Base-by-base conservation (phyloP, 257 asterid genomes). In the Gardenia jasminoides region DNA sequence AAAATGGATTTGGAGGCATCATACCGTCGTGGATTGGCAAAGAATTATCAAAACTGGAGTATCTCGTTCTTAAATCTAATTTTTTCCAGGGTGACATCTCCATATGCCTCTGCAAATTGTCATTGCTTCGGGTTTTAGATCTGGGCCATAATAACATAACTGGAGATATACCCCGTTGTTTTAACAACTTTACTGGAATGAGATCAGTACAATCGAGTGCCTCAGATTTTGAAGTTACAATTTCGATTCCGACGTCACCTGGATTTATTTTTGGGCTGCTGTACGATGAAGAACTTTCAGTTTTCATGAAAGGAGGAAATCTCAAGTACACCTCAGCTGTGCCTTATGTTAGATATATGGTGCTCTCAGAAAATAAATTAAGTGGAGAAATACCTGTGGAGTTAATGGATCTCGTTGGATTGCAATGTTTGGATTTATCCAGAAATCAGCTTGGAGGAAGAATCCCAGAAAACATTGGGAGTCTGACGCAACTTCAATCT, bases 391-490 rank as follows among this genome's bases (percentile, higher is more conserved):
- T 77, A 11, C 84, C 81, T 0, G 12, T n/a, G 5, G 81, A 71
- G 26, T 3, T 81, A 19, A 70, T 70, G 70, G 12, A 52, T 48
- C 78, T 81, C 39, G 22, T 72, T 2, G 78, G 68, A 15, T 50
- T 81, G 67, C 44, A 61, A 24, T 71, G 58, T 59, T 65, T 80
- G 79, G 84, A 84, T 24, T 69, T 87, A 26, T 76, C 85, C 0
- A 52, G 79, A 24, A 86, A 86, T 7, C 52, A 70, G 48, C 62
- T 86, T 10, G 74, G 61, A 0, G 86, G 88, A 11, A 64, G 16
- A 20, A 84, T 86, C 36, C 88, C 90, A 0, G 48, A 62, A 3
- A 75, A 36, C 10, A 80, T 86, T 22, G 88, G 83, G 22, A 33
- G 50, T 59, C 36, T 86, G 81, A 58, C 50, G 26, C 22, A 26